These are phyloP conservation scores for Chytriomyces hyalinus DNA, from an alignment of 192 early-diverging fungal species.

Conservation along the genomic window DNA sequence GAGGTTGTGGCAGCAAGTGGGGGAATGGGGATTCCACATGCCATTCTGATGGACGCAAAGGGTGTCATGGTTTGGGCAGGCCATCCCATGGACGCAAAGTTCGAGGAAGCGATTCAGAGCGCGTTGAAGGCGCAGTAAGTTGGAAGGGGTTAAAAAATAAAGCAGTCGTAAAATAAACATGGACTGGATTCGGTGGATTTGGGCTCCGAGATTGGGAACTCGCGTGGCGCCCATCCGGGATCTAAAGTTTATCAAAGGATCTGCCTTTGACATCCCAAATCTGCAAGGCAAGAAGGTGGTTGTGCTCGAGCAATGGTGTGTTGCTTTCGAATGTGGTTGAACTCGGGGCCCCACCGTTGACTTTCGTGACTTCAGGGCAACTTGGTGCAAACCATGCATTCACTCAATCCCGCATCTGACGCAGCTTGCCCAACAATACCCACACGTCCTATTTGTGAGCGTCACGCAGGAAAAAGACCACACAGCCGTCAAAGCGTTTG, in stretches of 20 bases:
- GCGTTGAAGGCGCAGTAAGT: slow-evolving; percentile 12
- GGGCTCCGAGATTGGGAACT: neutral
- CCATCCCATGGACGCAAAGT: slow-evolving; percentile 58
- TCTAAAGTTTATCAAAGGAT: slow-evolving; percentile 32
- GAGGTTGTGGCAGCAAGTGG: slow-evolving; percentile 50
- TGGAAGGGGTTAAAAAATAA: neutral
- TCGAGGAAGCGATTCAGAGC: slow-evolving; percentile 23
- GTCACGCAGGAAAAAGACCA: slow-evolving; percentile 59
- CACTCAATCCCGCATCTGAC: slow-evolving; percentile 40
- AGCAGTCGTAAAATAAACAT: neutral
- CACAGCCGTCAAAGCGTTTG: slow-evolving; percentile 55
- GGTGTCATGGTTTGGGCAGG: slow-evolving; percentile 57
- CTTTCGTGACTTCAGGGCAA: neutral
- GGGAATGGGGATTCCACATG: slow-evolving; percentile 60
- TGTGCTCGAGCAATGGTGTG: slow-evolving; percentile 39
- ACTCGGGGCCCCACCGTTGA: neutral
- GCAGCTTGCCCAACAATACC: slow-evolving; percentile 32
- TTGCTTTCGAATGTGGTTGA: neutral
- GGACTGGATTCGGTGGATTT: neutral
- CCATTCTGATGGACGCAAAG: slow-evolving; percentile 49
- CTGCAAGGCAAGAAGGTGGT: neutral
- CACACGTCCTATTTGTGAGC: slow-evolving; percentile 54
- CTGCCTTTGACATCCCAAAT: neutral
- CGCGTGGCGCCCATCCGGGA: slow-evolving; percentile 7
- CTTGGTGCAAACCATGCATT: slow-evolving; percentile 34